A percentile compares a stretch with the other conserved stretches of the same genome.
Evolutionary conservation across 441 rosid genomes (phyloP).

Genomic region (Populus hybrid): DNA sequence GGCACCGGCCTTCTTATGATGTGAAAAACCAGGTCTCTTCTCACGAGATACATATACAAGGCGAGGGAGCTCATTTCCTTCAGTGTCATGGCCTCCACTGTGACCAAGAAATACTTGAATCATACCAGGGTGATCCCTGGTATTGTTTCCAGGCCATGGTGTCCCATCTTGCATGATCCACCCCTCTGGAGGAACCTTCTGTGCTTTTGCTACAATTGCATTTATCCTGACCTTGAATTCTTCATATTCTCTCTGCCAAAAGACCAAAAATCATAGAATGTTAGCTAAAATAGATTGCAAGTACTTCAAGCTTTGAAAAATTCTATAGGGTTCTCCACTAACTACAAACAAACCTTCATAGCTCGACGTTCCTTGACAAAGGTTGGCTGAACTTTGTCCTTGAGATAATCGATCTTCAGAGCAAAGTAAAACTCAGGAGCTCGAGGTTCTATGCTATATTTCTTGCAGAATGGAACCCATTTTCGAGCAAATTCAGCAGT

Average conservation of each 20-base stretch:
- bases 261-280: slow-evolving; percentile 8
- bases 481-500: slow-evolving; percentile 56
- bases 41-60: slow-evolving; percentile 91
- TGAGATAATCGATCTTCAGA: slow-evolving; percentile 76
- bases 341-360: slow-evolving; percentile 62
- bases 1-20: slow-evolving; percentile 96
- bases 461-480: slow-evolving; percentile 73
- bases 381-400: slow-evolving; percentile 93
- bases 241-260: slow-evolving; percentile 81
- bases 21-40: slow-evolving; percentile 82
- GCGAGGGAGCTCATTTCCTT: slow-evolving; percentile 85
- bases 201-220: slow-evolving; percentile 81
- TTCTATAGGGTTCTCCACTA: background rate
- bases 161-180: slow-evolving; percentile 99
- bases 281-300: slow-evolving; percentile 7
- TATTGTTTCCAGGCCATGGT: slow-evolving; percentile 98
- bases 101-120: slow-evolving; percentile 91
- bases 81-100: slow-evolving; percentile 74
- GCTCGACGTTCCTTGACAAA: slow-evolving; percentile 92
- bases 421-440: slow-evolving; percentile 76
- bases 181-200: slow-evolving; percentile 75
- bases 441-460: slow-evolving; percentile 49
- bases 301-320: background rate
- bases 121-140: slow-evolving; percentile 95
- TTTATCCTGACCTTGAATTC: slow-evolving; percentile 91